Evolutionary conservation across 164 flowering plant genomes (phyloP), one percentile per base, ranked within the genome.

Genomic region (Tetracentron sinense): DNA sequence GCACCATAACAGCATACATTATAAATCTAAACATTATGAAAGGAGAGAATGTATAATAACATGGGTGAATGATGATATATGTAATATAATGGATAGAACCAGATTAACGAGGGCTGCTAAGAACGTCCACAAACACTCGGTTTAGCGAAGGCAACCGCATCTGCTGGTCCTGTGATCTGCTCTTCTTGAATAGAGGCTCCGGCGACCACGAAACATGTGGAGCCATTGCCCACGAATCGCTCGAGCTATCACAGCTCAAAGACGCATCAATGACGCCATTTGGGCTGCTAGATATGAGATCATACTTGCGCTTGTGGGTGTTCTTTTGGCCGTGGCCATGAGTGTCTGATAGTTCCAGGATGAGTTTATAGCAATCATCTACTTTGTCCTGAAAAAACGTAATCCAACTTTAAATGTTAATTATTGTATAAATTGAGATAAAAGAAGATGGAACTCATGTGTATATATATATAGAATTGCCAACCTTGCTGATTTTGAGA

Each of bases 201-300:
- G 85, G 81, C 2, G 89, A 79, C 11, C 89, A 84, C 2, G 85
- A 61, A 19, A 76, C 77, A 0, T 79, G 61, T 30, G 79, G 53
- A 0, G 69, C 65, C 30, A 71, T 71, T 0, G 75, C 73, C 88
- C 86, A 81, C 25, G 92, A 84, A 48, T 78, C 79, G 67, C 66
- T 71, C 20, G 82, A 76, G 77, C 77, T 58, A 14, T 73, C 74
- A 48, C 64, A 48, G 56, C 68, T 62, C 15, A 74, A 68, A 56
- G 82, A 78, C 27, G 80, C 75, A 56, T 85, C 93, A 42, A 83
- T 75, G 1, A 93, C 82, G 20, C 85, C 78, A 47, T 68, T 77
- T 15, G 83, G 78, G 47, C 83, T 74, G 8, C 64, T 54, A 5
- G 70, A 59, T n/a, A 27, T 42, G 21, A 42, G 12, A 19, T 61